phyloP scores from a whole-genome alignment of 495 filamentous ascomycete genomes.

The Chaetomium cochliodes region DNA sequence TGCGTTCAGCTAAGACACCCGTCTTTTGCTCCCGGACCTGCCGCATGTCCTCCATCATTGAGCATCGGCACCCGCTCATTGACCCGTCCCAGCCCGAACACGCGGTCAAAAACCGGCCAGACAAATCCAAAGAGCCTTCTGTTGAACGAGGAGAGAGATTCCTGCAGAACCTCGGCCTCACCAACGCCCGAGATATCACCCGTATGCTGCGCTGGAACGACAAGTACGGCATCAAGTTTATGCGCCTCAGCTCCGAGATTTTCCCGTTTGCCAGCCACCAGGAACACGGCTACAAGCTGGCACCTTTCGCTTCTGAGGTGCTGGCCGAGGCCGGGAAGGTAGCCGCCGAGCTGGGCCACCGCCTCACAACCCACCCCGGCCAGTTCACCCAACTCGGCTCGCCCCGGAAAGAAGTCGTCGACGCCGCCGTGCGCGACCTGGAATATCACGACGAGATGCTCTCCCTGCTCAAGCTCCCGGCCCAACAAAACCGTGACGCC shows the following conservation, averaged over 20 bases:
- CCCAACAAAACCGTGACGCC: conserved; percentile 80
- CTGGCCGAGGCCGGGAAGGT: conserved; percentile 75
- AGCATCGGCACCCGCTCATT: conserved; percentile 77
- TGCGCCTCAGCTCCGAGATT: conserved; percentile 92
- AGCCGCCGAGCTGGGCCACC: conserved; percentile 76
- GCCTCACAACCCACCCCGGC: conserved; percentile 87
- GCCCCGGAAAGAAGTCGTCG: conserved; percentile 70
- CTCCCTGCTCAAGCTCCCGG: conserved; percentile 70
- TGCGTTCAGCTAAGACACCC: conserved; percentile 78
- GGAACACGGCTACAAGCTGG: conserved; percentile 83
- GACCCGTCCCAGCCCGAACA: conserved; percentile 76
- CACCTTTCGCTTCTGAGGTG: conserved; percentile 78
- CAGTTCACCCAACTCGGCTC: conserved; percentile 91
- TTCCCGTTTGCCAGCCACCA: conserved; percentile 91
- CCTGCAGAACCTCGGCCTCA: conserved; percentile 73
- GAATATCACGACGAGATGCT: conserved; percentile 90
- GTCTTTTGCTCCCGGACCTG: conserved; percentile 92
- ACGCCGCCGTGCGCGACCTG: conserved; percentile 74
- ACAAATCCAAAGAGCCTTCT: conserved; percentile 64
- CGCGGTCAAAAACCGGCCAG: conserved; percentile 76
- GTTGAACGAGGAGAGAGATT: conserved; percentile 62
- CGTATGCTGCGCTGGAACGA: conserved; percentile 95
- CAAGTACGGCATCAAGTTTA: conserved; percentile 85
- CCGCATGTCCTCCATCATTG: conserved; percentile 84
- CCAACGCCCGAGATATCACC: conserved; percentile 77